These are phyloP conservation scores for Chlamydomonas reinhardtii DNA, from an alignment of 163 green algal genomes.

Conservation along the genomic window DNA sequence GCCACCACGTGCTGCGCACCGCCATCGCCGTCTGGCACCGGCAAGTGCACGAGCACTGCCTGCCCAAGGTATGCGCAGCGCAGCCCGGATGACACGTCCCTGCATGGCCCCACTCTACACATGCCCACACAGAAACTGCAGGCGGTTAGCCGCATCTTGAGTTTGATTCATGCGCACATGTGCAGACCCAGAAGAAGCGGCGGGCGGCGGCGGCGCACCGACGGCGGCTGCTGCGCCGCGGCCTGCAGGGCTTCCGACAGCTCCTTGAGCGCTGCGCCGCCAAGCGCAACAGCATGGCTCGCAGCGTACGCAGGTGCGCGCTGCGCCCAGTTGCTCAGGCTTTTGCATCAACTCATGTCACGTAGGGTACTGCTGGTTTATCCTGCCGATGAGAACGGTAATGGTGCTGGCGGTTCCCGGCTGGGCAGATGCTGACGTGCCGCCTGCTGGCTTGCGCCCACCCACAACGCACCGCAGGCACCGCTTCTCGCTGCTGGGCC, in stretches of 20 bases:
- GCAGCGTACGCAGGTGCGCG: slow-evolving; percentile 20
- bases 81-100: no score
- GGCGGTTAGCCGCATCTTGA: no score
- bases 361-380: not conserved
- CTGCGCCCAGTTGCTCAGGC: not conserved
- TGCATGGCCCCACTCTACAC: no score
- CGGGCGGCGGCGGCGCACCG: slow-evolving; percentile 2
- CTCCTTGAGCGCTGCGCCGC: not conserved
- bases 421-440: no score
- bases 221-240: slow-evolving; percentile 17
- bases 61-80: slow-evolving; percentile 29
- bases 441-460: no score
- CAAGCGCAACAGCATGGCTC: slow-evolving; percentile 12
- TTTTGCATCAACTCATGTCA: not conserved
- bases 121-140: no score
- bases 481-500: slow-evolving; percentile 12
- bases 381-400: no score
- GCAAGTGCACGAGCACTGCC: not conserved
- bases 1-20: not conserved
- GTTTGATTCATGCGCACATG: no score
- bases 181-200: slow-evolving; percentile 9
- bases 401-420: no score
- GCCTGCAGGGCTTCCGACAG: slow-evolving; percentile 7
- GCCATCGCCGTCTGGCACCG: slow-evolving; percentile 14
- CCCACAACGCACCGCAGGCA: not conserved